Conservation (phyloP, 2,329 filamentous ascomycete species). For the Fusarium newnesense region DNA sequence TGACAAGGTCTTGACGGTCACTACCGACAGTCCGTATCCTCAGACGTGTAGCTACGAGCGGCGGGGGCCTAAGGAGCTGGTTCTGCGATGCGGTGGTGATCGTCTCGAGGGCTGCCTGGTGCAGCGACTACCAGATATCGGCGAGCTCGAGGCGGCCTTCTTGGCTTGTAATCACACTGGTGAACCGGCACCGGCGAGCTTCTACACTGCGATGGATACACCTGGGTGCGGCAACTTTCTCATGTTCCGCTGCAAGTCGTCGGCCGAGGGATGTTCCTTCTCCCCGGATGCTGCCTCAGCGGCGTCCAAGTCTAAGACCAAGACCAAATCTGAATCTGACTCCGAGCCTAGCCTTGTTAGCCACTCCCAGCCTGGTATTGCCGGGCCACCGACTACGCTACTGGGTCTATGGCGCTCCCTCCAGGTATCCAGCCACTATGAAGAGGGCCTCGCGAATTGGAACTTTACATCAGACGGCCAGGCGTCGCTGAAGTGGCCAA, state of each 20-base stretch:
- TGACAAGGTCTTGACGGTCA: not conserved
- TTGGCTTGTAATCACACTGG: conserved; percentile 1
- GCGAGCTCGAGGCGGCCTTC: not conserved
- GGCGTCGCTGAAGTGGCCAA: not conserved
- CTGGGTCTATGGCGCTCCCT: not conserved
- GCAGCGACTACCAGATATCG: not conserved
- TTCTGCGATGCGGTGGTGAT: not conserved
- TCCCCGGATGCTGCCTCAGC: not conserved
- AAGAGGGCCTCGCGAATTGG: not conserved
- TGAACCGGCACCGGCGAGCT: not conserved
- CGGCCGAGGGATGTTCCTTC: not conserved
- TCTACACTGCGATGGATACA: conserved; percentile 4
- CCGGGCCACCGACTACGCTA: not conserved
- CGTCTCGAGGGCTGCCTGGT: not conserved
- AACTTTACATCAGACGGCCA: not conserved
- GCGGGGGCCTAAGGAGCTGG: not conserved
- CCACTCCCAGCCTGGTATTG: not conserved
- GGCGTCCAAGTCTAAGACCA: not conserved
- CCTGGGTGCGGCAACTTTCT: not conserved
- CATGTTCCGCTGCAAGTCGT: not conserved
- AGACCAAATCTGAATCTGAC: not conserved
- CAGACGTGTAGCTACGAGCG: not conserved
- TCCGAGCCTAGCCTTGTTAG: not conserved
- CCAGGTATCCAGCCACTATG: not conserved
- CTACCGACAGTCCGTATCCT: not conserved